Percentiles rank a stretch among this genome's conserved stretches.
These are phyloP conservation scores for Tetraselmis chui DNA, from an alignment of 139 green algal genomes.

Conservation along the genomic window DNA sequence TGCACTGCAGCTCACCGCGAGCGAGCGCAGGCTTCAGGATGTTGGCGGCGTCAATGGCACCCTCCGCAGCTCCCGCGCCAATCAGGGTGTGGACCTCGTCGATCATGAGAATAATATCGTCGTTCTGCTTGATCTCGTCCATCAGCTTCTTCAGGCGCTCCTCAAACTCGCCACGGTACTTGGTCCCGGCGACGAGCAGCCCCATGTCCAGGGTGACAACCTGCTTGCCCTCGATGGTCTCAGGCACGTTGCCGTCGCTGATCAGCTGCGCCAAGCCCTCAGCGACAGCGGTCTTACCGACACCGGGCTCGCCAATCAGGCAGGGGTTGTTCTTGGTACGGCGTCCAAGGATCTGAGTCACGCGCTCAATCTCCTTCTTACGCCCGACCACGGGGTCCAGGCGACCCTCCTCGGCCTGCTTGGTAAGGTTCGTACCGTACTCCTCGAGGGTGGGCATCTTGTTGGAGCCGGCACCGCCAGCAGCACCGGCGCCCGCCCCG, in stretches of 20 bases:
- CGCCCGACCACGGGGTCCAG: slow-evolving; percentile 94
- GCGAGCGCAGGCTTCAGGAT: slow-evolving; percentile 98
- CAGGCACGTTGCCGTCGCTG: slow-evolving; percentile 84
- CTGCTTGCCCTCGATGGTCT: slow-evolving; percentile 99
- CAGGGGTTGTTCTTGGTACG: slow-evolving; percentile 99
- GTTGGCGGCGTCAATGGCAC: slow-evolving; percentile 98
- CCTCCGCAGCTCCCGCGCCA: slow-evolving; percentile 93
- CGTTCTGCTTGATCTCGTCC: slow-evolving; percentile 99
- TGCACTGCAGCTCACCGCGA: slow-evolving; percentile 97
- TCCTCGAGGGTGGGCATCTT: slow-evolving; percentile 94
- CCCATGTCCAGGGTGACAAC: slow-evolving; percentile 98
- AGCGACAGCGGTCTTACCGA: slow-evolving; percentile 97
- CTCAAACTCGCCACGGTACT: slow-evolving; percentile 99
- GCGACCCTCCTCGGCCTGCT: slow-evolving; percentile 92
- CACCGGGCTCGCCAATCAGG: slow-evolving; percentile 95
- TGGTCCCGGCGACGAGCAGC: slow-evolving; percentile 96
- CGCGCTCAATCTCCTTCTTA: slow-evolving; percentile 95
- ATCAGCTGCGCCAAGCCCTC: slow-evolving; percentile 97
- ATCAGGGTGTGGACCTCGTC: slow-evolving; percentile 98
- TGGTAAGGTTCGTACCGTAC: slow-evolving; percentile 97
- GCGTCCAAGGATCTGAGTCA: slow-evolving; percentile 97
- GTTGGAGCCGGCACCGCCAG: not conserved
- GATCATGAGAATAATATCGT: slow-evolving; percentile 97
- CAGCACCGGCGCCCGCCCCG: too few species aligned
- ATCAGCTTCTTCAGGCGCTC: slow-evolving; percentile 99